Conservation (phyloP, 176 grass and related monocot species). For the Alloteropsis semialata region DNA sequence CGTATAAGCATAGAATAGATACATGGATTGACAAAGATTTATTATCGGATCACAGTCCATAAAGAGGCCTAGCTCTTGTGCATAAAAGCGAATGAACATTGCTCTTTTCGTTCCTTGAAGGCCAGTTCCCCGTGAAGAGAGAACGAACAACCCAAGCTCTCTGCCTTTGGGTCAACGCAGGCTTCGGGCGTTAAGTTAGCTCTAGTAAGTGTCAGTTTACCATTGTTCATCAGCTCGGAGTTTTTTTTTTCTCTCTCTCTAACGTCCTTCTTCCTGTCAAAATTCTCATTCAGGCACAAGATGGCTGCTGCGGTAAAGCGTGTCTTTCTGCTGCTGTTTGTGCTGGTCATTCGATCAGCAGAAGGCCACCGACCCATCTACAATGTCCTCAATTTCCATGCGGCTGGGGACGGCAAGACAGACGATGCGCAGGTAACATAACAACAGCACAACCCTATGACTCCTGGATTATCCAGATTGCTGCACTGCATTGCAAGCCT, state of each 20-base stretch:
- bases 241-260: neutral
- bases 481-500: neutral
- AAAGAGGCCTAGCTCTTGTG: no score
- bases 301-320: neutral
- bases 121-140: no score
- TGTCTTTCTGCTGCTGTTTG: conserved; percentile 14
- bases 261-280: neutral
- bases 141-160: no score
- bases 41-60: neutral
- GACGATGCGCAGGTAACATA: conserved; percentile 55
- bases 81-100: no score
- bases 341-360: neutral
- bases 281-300: neutral
- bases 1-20: neutral
- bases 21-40: neutral
- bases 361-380: neutral
- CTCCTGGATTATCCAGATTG: neutral
- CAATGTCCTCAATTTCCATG: conserved; percentile 44
- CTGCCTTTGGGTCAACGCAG: no score
- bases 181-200: neutral
- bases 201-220: conserved; percentile 5
- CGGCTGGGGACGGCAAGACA: conserved; percentile 41
- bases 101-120: no score
- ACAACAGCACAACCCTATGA: neutral
- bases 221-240: neutral